These are phyloP conservation scores for Wickerhamomyces sp. DNA, from an alignment of 1,139 yeast genomes.

Conservation along the genomic window DNA sequence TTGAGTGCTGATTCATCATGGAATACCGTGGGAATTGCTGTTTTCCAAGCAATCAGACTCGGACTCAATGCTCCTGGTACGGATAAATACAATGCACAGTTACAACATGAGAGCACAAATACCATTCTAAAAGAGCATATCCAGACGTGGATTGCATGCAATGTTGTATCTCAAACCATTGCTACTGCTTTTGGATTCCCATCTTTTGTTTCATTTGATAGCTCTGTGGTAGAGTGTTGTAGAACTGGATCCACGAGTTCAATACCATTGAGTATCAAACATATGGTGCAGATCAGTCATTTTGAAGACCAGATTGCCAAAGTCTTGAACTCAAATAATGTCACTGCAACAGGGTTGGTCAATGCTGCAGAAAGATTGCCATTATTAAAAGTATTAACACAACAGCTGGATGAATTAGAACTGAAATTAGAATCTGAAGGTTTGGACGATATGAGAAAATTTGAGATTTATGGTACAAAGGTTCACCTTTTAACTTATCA, in stretches of 20 bases:
- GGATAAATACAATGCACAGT: slow-evolving; percentile 30
- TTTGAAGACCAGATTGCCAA: slow-evolving; percentile 83
- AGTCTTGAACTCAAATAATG: slow-evolving; percentile 68
- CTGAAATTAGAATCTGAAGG: slow-evolving; percentile 36
- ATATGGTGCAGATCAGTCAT: slow-evolving; percentile 77
- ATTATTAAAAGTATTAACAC: slow-evolving; percentile 60
- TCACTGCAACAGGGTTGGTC: slow-evolving; percentile 62
- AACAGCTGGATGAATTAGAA: slow-evolving; percentile 75
- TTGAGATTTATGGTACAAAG: slow-evolving; percentile 67
- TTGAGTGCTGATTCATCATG: slow-evolving; percentile 93
- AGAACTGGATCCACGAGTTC: slow-evolving; percentile 36
- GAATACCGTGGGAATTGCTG: slow-evolving; percentile 90
- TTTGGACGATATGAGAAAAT: slow-evolving; percentile 62
- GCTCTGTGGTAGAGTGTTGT: slow-evolving; percentile 56
- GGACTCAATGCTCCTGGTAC: slow-evolving; percentile 80
- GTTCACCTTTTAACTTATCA: slow-evolving; percentile 78
- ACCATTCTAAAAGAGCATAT: slow-evolving; percentile 57
- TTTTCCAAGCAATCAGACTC: slow-evolving; percentile 85
- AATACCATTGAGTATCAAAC: slow-evolving; percentile 61
- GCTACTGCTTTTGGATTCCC: slow-evolving; percentile 95
- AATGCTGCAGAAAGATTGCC: slow-evolving; percentile 69
- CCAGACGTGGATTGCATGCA: slow-evolving; percentile 91
- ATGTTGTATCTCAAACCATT: slow-evolving; percentile 81
- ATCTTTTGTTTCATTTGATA: slow-evolving; percentile 81
- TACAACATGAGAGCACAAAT: slow-evolving; percentile 17